Evolutionary conservation across 2,329 filamentous ascomycete species (phyloP).

Genomic region (Arachnopeziza araneosa): DNA sequence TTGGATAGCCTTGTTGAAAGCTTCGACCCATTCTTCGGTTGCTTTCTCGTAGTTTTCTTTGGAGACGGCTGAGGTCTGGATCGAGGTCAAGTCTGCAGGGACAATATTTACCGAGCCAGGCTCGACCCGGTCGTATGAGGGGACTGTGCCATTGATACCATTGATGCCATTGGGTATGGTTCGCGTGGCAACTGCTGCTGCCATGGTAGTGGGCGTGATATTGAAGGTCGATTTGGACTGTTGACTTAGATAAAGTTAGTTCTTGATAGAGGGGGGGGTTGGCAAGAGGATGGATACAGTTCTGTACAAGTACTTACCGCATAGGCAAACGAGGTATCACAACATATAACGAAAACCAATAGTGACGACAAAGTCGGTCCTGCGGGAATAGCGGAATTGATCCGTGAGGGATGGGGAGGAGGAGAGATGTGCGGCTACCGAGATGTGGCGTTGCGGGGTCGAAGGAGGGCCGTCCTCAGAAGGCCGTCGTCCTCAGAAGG

Average conservation of each 20-base stretch:
- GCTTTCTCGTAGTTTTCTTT: constrained; percentile 32
- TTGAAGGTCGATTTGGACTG: not conserved
- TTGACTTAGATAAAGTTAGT: not conserved
- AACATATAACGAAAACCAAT: no score
- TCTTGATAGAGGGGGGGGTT: no score
- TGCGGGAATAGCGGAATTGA: no score
- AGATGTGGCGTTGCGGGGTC: no score
- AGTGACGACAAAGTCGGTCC: no score
- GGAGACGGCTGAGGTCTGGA: constrained; percentile 19
- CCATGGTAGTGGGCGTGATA: constrained; percentile 1
- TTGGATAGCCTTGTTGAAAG: constrained; percentile 38
- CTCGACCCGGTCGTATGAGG: constrained; percentile 39
- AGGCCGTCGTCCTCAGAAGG: no score
- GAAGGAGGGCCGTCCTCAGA: no score
- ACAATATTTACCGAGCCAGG: constrained; percentile 51
- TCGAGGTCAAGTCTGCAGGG: constrained; percentile 39
- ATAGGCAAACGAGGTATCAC: no score
- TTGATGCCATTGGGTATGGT: constrained; percentile 4
- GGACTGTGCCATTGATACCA: constrained; percentile 1
- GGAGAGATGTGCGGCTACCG: no score
- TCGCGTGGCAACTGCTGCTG: constrained; percentile 7
- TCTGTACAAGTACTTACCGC: no score
- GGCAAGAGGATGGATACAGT: no score
- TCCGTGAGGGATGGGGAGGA: no score
- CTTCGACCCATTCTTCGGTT: constrained; percentile 34